Base-by-base conservation (phyloP, 352 stramenopile genomes). In the Blastocystis sp. region DNA sequence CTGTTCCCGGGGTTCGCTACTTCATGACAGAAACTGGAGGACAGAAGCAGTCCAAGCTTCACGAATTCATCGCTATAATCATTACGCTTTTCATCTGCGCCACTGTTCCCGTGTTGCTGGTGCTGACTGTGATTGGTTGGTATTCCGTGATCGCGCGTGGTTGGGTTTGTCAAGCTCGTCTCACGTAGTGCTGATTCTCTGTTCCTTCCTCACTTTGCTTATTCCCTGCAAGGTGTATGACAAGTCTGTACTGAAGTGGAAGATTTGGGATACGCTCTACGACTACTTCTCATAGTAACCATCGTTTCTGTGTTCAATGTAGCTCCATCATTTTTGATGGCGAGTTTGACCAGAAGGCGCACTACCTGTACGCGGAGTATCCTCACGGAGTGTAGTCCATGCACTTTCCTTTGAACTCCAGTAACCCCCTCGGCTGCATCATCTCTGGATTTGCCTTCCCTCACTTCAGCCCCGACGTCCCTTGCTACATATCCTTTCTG, bases 241-340 rank as follows among this genome's bases (percentile, higher is more conserved):
- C 40, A 64, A 14, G 24, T 40, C 32, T 51, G 69, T 81, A 46
- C 27, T 81, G 16, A 29, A 46, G 24, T 81, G 69, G 69, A 81
- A 81, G 69, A 64, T 81, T 18, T 81, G 69, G 69, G 32, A 81
- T 48, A 63, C 40, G 14, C 46, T 81, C 32, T 81, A 46, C 46
- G 69, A 81, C 46, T 81, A 81, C 27, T 81, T 81, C 29, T 81
- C 69, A 14, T 81, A 64, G 69, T 81, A 51, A 7, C 21, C 29
- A 40, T 46, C 27, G 1, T 51, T 29, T 24, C 29, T 81, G 21
- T 21, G 4, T 57, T 44, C 7, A 24, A 7, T 27, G 2, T 42
- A 81, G 69, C 29, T 81, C 69, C n/a, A 81, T 81, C 27, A 63
- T 81, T 64, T 81, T 81, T 51, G 69, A 81, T 44, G 29, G 42